These are phyloP conservation scores for Isatis tinctoria DNA, from an alignment of 345 rosid species.

Conservation along the genomic window DNA sequence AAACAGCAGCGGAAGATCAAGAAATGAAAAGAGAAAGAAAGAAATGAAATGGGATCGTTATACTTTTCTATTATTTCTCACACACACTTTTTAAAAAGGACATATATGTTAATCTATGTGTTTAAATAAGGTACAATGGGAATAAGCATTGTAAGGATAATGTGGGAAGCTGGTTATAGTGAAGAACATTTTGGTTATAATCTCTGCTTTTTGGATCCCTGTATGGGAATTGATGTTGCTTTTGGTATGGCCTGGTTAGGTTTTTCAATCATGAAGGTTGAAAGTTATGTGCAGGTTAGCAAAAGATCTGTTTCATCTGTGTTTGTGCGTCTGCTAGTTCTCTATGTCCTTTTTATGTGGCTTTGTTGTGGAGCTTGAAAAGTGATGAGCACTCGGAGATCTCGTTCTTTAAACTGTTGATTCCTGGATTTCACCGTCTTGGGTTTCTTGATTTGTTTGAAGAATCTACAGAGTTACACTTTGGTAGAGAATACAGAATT, in stretches of 20 bases:
- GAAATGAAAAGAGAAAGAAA: slow-evolving; percentile 45
- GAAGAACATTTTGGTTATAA: slow-evolving; percentile 20
- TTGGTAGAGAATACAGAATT: too few species aligned
- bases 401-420: neutral
- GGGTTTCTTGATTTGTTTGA: neutral
- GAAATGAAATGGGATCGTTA: slow-evolving; percentile 11
- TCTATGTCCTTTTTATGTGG: neutral
- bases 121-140: slow-evolving; percentile 27
- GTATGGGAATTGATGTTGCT: neutral
- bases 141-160: slow-evolving; percentile 30
- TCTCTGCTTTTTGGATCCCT: neutral
- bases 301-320: neutral
- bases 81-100: slow-evolving; percentile 1
- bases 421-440: neutral
- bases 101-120: slow-evolving; percentile 13
- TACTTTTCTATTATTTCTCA: slow-evolving; percentile 10
- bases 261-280: neutral
- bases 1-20: slow-evolving; percentile 65
- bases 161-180: slow-evolving; percentile 20
- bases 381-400: neutral
- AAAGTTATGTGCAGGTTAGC: slow-evolving; percentile 10
- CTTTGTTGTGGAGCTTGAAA: neutral
- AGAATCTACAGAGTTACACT: neutral
- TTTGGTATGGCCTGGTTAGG: neutral
- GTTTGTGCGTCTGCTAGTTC: neutral